Evolutionary conservation across 2,329 filamentous ascomycete genomes (phyloP).

Genomic region (Penicillium sp.): DNA sequence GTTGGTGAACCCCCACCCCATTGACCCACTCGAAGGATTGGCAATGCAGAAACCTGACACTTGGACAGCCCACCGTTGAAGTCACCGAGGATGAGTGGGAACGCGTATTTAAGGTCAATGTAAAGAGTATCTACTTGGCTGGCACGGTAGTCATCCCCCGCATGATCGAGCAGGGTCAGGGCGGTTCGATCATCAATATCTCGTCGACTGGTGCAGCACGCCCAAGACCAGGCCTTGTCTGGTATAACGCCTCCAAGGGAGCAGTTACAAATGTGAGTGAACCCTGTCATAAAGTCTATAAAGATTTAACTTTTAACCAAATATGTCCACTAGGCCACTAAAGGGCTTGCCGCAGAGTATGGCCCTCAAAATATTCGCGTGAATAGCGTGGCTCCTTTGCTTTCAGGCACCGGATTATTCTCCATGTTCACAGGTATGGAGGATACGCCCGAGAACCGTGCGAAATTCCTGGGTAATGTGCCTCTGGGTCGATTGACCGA

Average conservation of each 20-base stretch:
- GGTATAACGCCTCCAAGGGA: slow-evolving; percentile 52
- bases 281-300: too few relatives aligned
- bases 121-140: slow-evolving; percentile 47
- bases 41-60: not conserved
- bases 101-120: slow-evolving; percentile 49
- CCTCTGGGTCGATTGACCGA: slow-evolving; percentile 50
- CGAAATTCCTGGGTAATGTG: slow-evolving; percentile 49
- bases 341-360: slow-evolving; percentile 73
- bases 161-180: slow-evolving; percentile 44
- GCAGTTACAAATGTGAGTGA: slow-evolving; percentile 50
- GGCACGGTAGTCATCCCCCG: slow-evolving; percentile 39
- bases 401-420: slow-evolving; percentile 69
- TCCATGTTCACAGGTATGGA: slow-evolving; percentile 48
- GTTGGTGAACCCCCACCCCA: slow-evolving; percentile 19
- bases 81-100: slow-evolving; percentile 51
- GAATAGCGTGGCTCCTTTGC: slow-evolving; percentile 71
- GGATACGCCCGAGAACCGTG: slow-evolving; percentile 50
- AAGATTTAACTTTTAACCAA: too few relatives aligned
- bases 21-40: not conserved
- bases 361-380: slow-evolving; percentile 73
- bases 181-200: slow-evolving; percentile 51
- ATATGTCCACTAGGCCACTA: slow-evolving; percentile 57
- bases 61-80: slow-evolving; percentile 40
- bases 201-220: slow-evolving; percentile 48
- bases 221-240: slow-evolving; percentile 49